These are phyloP conservation scores for Pythium aristosporum DNA, from an alignment of 352 stramenopile species.

Conservation along the genomic window DNA sequence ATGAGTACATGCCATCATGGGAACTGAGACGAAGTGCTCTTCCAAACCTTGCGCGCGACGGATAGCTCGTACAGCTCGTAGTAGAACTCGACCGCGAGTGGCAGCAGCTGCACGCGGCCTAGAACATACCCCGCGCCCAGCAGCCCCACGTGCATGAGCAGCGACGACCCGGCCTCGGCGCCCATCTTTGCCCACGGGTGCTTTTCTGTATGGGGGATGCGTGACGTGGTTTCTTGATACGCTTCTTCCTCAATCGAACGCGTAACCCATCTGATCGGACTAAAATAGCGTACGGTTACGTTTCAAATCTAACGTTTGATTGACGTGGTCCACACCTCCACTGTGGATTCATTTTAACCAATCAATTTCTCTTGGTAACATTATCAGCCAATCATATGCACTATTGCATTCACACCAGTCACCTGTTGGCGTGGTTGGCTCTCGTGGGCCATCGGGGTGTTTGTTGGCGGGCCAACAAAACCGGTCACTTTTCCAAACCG, in stretches of 20 bases:
- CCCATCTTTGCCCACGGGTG: slow-evolving; percentile 23
- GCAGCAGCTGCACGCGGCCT: slow-evolving; percentile 51
- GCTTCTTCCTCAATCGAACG: slow-evolving; percentile 15
- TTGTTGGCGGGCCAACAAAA: background rate
- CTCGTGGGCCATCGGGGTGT: background rate
- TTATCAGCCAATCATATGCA: slow-evolving; percentile 19
- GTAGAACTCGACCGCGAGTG: slow-evolving; percentile 40
- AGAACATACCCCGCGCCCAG: slow-evolving; percentile 65
- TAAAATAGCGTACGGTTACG: background rate
- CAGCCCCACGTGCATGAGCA: slow-evolving; percentile 65
- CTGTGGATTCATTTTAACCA: slow-evolving; percentile 5
- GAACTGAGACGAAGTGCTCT: background rate
- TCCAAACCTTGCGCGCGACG: slow-evolving; percentile 44
- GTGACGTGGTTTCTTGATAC: background rate
- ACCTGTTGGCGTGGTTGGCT: slow-evolving; percentile 13
- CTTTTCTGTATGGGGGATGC: background rate
- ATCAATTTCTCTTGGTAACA: slow-evolving; percentile 4
- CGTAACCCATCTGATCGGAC: slow-evolving; percentile 14
- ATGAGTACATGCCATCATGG: background rate
- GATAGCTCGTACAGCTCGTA: slow-evolving; percentile 49
- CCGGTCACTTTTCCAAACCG: slow-evolving; percentile 84
- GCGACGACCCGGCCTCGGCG: slow-evolving; percentile 42
- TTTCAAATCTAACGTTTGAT: slow-evolving; percentile 21
- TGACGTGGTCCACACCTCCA: slow-evolving; percentile 16
- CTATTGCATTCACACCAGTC: slow-evolving; percentile 9